These are phyloP conservation scores for Tuber melanosporum DNA, from an alignment of 495 filamentous ascomycete genomes.

Conservation along the genomic window DNA sequence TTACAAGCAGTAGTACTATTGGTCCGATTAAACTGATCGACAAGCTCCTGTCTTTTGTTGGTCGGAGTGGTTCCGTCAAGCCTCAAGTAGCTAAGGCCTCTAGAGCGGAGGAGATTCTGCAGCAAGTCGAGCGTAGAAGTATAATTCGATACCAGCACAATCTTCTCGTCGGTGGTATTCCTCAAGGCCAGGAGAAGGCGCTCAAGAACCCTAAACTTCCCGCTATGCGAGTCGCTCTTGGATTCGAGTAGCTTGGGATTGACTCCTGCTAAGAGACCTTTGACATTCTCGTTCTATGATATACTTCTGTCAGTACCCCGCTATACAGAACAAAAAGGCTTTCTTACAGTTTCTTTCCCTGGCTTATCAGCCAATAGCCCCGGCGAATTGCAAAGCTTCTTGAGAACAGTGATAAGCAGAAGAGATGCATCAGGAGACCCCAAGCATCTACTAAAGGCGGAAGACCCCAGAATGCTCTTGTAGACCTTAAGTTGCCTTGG, in stretches of 20 bases:
- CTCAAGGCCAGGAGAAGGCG: constrained; percentile 58
- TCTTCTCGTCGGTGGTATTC: constrained; percentile 60
- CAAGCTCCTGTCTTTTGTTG: constrained; percentile 62
- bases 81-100: constrained; percentile 61
- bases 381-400: constrained; percentile 78
- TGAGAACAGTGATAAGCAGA: constrained; percentile 69
- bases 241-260: constrained; percentile 54
- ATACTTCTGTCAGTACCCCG: neutral
- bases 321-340: neutral
- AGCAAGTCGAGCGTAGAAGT: constrained; percentile 70
- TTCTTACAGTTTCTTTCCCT: constrained; percentile 24
- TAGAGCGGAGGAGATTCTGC: constrained; percentile 56
- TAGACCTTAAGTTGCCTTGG: constrained; percentile 63
- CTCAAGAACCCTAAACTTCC: constrained; percentile 68
- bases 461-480: constrained; percentile 61
- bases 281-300: constrained; percentile 44
- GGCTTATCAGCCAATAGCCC: constrained; percentile 51
- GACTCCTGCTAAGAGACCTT: constrained; percentile 54
- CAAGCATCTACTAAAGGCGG: constrained; percentile 58
- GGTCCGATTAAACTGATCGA: constrained; percentile 68
- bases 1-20: constrained; percentile 22
- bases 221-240: constrained; percentile 55
- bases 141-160: constrained; percentile 77
- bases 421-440: constrained; percentile 64
- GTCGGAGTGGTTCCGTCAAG: constrained; percentile 68